A percentile compares a stretch with the other conserved stretches of the same genome.
Conservation (phyloP, 306 rosid genomes). For the Rubus parviflorus region DNA sequence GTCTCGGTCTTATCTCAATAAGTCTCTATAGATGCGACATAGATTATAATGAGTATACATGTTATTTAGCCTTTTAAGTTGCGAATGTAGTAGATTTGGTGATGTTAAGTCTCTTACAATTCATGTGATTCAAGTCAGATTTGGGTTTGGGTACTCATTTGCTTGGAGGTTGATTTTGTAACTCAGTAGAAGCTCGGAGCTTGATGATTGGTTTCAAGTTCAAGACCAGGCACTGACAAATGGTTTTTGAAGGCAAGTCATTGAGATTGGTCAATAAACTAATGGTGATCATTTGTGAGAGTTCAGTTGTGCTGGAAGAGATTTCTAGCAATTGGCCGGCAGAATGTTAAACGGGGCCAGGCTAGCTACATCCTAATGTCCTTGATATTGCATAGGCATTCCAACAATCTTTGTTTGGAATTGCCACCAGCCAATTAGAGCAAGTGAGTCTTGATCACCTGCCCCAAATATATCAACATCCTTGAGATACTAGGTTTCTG, state of each 20-base stretch:
- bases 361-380: neutral
- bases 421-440: neutral
- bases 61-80: neutral
- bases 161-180: neutral
- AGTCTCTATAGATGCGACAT: neutral
- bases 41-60: neutral
- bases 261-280: neutral
- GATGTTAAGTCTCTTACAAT: neutral
- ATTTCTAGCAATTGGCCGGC: neutral
- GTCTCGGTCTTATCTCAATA: neutral
- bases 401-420: no score
- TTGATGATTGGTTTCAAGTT: conserved; percentile 1
- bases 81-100: conserved; percentile 7
- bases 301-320: neutral
- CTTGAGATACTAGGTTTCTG: neutral
- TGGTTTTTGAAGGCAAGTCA: neutral
- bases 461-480: neutral
- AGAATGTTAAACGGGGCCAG: neutral
- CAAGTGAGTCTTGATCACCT: neutral
- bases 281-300: neutral
- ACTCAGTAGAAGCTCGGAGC: neutral
- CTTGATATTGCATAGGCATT: no score
- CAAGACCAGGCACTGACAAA: neutral
- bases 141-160: conserved; percentile 7
- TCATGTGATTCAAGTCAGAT: neutral